Evolutionary conservation across 2,329 filamentous ascomycete genomes (phyloP), one percentile per base, ranked within the genome.

Genomic region (Cercospora berteroae): DNA sequence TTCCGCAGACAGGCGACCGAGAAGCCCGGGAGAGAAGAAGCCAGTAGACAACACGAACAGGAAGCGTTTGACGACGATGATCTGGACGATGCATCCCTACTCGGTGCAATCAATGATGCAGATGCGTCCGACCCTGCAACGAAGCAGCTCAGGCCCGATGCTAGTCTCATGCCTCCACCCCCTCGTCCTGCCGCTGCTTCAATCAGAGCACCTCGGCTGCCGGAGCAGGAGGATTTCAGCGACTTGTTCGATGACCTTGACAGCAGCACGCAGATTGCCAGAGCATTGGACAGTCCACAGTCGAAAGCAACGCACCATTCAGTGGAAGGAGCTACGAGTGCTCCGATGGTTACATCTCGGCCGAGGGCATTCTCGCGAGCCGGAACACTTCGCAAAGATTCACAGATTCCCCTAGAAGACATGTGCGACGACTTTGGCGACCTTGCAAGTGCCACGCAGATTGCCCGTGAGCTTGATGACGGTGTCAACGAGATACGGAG

Each of bases 371-470:
- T 33, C 18, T 58, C 29, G 10, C 20, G 33, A 58, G 31, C 31
- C 20, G 55, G 4, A 12, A 31, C 18, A 13, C 7, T 12, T 29
- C 4, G 10, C 63, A 59, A 48, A 60, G 31, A 52, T 31, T 33
- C 33, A 20, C 44, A 57, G 27, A 10, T 50, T 12, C 27, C 31
- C 23, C 29, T 8, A 10, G 67, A 75, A 29, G 75, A 77, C n/a
- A 50, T 74, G 13, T 57, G 31, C n/a, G 65, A 59, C 59, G 73
- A 75, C 64, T 75, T 69, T 60, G 77, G 80, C 48, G 81, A 82
- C n/a, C 74, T 83, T 2, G 81, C 79, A n/a, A 81, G 77, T 66
- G 79, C 77, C 39, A 81, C 81, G 0, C 81, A 83, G 66, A 80
- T 83, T 39, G 80, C 80, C 6, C 77, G 81, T 8, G 81, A 83